phyloP scores from a whole-genome alignment of 73 alveolate species.

The Urostyla sp. region DNA sequence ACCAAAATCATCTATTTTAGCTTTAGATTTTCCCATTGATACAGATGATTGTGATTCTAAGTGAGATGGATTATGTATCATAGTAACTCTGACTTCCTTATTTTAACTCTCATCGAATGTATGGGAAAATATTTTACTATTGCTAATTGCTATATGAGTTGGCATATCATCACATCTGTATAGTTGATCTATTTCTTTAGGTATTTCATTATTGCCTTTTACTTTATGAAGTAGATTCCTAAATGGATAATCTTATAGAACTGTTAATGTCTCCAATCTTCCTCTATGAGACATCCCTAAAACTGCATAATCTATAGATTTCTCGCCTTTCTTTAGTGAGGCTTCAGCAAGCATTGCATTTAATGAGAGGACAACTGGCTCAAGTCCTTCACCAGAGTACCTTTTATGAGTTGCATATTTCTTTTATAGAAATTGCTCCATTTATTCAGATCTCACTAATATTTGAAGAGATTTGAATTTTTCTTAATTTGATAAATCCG shows the following conservation, averaged over 20 bases:
- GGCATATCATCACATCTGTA: slow-evolving; percentile 79
- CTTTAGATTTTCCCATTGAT: slow-evolving; percentile 85
- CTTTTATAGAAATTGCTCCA: slow-evolving; percentile 78
- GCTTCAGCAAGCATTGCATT: slow-evolving; percentile 78
- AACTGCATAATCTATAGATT: slow-evolving; percentile 65
- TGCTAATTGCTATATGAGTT: slow-evolving; percentile 80
- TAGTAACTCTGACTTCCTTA: slow-evolving; percentile 75
- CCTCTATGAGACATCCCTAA: slow-evolving; percentile 91
- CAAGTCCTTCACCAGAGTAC: slow-evolving; percentile 91
- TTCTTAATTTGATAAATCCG: slow-evolving; percentile 62
- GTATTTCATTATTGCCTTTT: slow-evolving; percentile 80
- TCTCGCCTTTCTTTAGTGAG: slow-evolving; percentile 47
- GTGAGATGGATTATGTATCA: slow-evolving; percentile 92
- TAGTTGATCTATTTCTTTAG: slow-evolving; percentile 64
- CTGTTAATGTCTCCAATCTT: slow-evolving; percentile 69
- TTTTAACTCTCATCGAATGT: slow-evolving; percentile 60
- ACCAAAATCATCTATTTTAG: slow-evolving; percentile 82
- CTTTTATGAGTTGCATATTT: slow-evolving; percentile 80
- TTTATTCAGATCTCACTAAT: slow-evolving; percentile 70
- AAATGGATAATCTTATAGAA: slow-evolving; percentile 74
- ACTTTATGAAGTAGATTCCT: slow-evolving; percentile 75
- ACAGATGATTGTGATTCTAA: slow-evolving; percentile 86
- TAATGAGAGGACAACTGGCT: slow-evolving; percentile 71
- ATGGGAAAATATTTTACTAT: slow-evolving; percentile 59
- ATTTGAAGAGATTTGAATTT: slow-evolving; percentile 60